Conservation (phyloP, 129 eudicot species). For the Pulicaria dysenterica region DNA sequence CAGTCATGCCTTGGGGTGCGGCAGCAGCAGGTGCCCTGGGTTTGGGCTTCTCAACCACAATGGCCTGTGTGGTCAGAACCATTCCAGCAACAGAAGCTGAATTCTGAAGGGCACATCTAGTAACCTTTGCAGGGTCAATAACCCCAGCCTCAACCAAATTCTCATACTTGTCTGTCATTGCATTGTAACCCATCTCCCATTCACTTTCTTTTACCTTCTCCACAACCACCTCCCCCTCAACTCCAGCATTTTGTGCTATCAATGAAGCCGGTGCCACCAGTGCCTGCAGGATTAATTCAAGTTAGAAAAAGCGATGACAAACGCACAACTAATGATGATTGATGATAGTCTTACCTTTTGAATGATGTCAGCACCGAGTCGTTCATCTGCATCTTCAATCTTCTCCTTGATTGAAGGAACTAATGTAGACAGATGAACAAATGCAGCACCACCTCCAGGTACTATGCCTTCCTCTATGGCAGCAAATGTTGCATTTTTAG, state of each 20-base stretch:
- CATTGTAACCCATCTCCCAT: constrained; percentile 96
- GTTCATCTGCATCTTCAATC: constrained; percentile 82
- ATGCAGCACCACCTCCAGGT: constrained; percentile 98
- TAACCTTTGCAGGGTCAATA: constrained; percentile 94
- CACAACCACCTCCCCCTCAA: constrained; percentile 96
- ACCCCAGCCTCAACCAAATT: constrained; percentile 84
- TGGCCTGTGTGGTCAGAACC: constrained; percentile 97
- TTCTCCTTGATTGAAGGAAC: constrained; percentile 84
- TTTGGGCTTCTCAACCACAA: constrained; percentile 87
- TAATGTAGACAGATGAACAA: constrained; percentile 69
- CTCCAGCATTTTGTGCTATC: constrained; percentile 88
- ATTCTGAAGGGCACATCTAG: constrained; percentile 88
- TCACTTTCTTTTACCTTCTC: constrained; percentile 78
- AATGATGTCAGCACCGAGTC: constrained; percentile 90
- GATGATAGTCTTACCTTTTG: constrained; percentile 59
- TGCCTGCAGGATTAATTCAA: constrained; percentile 46
- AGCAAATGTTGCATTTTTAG: constrained; percentile 96
- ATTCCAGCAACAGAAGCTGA: constrained; percentile 97
- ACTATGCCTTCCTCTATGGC: constrained; percentile 99
- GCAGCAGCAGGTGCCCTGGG: constrained; percentile 55
- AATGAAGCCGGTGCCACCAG: constrained; percentile 81
- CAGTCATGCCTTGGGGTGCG: constrained; percentile 56
- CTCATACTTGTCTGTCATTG: constrained; percentile 82
- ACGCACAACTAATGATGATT: not conserved
- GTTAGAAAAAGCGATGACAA: not conserved